Conservation (phyloP, 495 filamentous ascomycete genomes). For the Beverwykella pulmonaria region DNA sequence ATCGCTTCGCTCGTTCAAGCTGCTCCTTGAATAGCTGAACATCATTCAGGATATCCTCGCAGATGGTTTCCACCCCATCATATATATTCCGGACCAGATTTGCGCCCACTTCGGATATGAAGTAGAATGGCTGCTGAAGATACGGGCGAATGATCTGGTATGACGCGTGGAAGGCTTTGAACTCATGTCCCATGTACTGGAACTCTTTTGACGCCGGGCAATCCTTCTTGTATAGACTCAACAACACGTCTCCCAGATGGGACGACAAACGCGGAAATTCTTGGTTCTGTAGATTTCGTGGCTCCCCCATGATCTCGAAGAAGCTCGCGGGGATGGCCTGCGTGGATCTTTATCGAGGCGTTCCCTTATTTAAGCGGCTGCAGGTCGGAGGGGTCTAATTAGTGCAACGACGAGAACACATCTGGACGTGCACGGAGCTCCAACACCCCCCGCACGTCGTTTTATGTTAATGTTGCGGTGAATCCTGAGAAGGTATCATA, state of each 20-base stretch:
- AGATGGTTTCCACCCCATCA: constrained; percentile 9
- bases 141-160: constrained; percentile 11
- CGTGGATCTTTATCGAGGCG: not conserved
- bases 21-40: constrained; percentile 1
- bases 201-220: constrained; percentile 17
- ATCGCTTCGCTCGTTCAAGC: not conserved
- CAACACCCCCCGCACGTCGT: not conserved
- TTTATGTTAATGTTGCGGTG: not conserved
- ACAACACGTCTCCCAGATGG: not conserved
- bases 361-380: not conserved
- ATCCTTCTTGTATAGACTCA: not conserved
- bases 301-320: constrained; percentile 6
- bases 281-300: constrained; percentile 2
- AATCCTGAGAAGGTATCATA: not conserved
- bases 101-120: not conserved
- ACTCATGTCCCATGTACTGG: constrained; percentile 9
- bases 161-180: constrained; percentile 16
- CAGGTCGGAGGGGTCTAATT: not conserved
- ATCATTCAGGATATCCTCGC: not conserved
- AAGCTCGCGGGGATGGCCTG: constrained; percentile 8
- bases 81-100: constrained; percentile 9
- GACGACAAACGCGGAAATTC: not conserved
- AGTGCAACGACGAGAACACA: not conserved
- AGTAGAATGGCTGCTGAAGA: not conserved
- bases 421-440: constrained; percentile 1